Base-by-base conservation (phyloP, 176 grass and related monocot genomes). In the Carex myosuroides region DNA sequence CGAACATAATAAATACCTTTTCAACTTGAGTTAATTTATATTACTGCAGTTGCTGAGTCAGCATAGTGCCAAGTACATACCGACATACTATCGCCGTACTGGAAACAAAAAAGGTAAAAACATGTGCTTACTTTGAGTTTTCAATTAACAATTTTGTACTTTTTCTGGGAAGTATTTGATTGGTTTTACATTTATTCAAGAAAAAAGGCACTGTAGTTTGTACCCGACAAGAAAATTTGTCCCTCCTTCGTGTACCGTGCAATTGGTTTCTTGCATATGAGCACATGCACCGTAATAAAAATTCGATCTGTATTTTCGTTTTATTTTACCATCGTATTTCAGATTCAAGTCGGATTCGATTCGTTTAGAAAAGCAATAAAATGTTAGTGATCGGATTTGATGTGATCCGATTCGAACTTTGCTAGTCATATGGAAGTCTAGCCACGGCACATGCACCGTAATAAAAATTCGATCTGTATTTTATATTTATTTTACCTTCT, bases 191-290 rank as follows among this genome's bases (percentile, higher is more conserved):
- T 81, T 44, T 81, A 62, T 81, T 81, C 35, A 41, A 42, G 22
- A 16, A 81, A 60, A 62, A 62, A 61, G 3, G 18, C 32, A 35
- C 17, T 81, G 79, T 81, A 42, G 11, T 61, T 60, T 64, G 69
- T 81, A 81, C 57, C 33, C 29, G 35, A 81, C 57, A 81, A 64
- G 79, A 81, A 81, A 81, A 61, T 81, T 81, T 81, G 79, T 81
- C 79, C 57, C 69, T 48, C 41, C 69, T 13, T 48, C 18, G 69
- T 72, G 22, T 72, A 72, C 69, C 69, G 69, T 72, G 69, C 69
- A 50, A 5, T 72, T 58, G 5, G 3, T 69, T 39, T 39, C 14
- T 37, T 39, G 22, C 22, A 64, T 32, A 32, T 64, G 24, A 64
- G 62, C 62, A 11, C 22, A 64, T 60, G 6, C 18, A 8, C 13